A percentile compares a stretch with the other conserved stretches of the same genome.
Conservation (phyloP, 148 eudicot genomes). For the Fagopyrum homotropicum region DNA sequence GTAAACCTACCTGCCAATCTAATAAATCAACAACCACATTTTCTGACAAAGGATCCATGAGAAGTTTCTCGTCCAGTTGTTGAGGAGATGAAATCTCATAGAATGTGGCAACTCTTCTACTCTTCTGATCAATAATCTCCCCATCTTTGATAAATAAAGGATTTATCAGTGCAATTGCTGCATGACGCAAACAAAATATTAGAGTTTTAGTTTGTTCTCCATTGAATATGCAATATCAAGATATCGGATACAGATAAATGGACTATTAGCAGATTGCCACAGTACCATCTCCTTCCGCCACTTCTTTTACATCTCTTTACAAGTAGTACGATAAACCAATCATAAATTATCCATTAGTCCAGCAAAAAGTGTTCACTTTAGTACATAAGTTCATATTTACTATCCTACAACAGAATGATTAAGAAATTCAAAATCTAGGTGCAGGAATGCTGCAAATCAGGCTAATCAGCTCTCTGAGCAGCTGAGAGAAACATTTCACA, state of each 20-base stretch:
- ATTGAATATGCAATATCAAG: neutral
- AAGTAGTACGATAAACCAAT: neutral
- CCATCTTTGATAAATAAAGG: slow-evolving; percentile 67
- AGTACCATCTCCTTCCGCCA: neutral
- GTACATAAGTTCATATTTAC: neutral
- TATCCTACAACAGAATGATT: neutral
- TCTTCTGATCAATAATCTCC: slow-evolving; percentile 44
- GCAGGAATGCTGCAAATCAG: neutral
- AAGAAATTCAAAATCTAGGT: neutral
- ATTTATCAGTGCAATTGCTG: slow-evolving; percentile 75
- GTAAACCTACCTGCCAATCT: slow-evolving; percentile 75
- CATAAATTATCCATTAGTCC: neutral
- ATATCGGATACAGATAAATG: neutral
- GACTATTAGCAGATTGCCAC: neutral
- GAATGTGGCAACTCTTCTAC: slow-evolving; percentile 54
- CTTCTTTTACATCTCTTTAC: neutral
- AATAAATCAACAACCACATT: slow-evolving; percentile 58
- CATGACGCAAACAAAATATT: slow-evolving; percentile 21
- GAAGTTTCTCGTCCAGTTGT: slow-evolving; percentile 53
- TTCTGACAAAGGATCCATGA: slow-evolving; percentile 35
- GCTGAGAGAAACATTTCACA: neutral
- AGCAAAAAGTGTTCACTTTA: neutral
- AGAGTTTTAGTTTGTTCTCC: slow-evolving; percentile 4
- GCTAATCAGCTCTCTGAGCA: neutral
- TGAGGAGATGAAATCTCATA: slow-evolving; percentile 73